Evolutionary conservation across 176 grass and related monocot genomes (phyloP), one percentile per base, ranked within the genome.

Genomic region (Miscanthus lutarioriparius): DNA sequence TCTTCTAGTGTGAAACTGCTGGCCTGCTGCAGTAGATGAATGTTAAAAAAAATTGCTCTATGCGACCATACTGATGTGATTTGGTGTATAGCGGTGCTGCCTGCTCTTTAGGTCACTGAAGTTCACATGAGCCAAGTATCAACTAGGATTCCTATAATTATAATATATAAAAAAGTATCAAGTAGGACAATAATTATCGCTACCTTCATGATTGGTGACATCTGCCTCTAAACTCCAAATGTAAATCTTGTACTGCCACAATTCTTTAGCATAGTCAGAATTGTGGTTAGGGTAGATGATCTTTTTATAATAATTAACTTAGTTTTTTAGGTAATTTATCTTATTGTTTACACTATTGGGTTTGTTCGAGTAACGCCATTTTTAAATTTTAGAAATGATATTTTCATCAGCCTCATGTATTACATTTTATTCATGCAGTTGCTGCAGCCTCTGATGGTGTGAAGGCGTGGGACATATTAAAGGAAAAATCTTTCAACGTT

Each of bases 401-500:
- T 40, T 77, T 83, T 40, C 38, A 22, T 83, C 4, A 9, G 10
- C 2, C 48, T 86, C 74, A 74, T 47, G 61, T 8, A 35, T 80
- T 77, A 23, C 47, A 19, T 73, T 82, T 82, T 70, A 41, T 45
- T 74, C 16, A 58, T 72, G 54, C 76, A 99, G 97, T 99, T 92
- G 65, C 81, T 64, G 75, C 63, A 20, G 88, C 86, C 41, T 87
- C 93, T 62, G 91, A 99, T 64, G 97, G 97, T 70, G 75, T 94
- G 62, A 99, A 99, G 72, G 93, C 93, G 7, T 99, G 93, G 97
- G 86, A 96, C 1, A 88, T 85, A 75, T 62, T 99, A 26, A 96
- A 94, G 79, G 93, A 96, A 47, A 96, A 96, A 89, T 95, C 91
- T 15, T 91, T 87, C 81, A 94, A 86, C 41, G 79, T 99, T 43